These are phyloP conservation scores for Pichia sp. DNA, from an alignment of 1,139 yeast genomes.

Conservation along the genomic window DNA sequence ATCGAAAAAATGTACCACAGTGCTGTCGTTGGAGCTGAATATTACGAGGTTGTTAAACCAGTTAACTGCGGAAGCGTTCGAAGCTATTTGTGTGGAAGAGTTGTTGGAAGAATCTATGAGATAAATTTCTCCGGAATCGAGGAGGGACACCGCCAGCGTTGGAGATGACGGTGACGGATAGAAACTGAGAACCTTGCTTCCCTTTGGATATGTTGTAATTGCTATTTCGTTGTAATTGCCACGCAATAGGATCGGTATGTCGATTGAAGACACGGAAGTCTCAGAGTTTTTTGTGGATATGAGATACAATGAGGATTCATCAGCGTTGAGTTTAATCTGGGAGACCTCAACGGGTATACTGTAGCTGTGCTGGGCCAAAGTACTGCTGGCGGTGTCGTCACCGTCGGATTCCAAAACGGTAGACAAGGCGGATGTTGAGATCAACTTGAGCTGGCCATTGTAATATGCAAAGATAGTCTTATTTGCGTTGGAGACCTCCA, in stretches of 20 bases:
- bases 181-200: slow-evolving; percentile 8
- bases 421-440: slow-evolving; percentile 21
- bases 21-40: background rate
- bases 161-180: slow-evolving; percentile 11
- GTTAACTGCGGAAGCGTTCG: slow-evolving; percentile 10
- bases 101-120: slow-evolving; percentile 4
- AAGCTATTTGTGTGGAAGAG: background rate
- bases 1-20: slow-evolving; percentile 6
- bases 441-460: slow-evolving; percentile 18
- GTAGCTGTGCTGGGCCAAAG: slow-evolving; percentile 15
- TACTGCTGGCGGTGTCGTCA: background rate
- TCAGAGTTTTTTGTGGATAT: slow-evolving; percentile 4
- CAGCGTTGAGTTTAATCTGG: slow-evolving; percentile 17
- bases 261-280: slow-evolving; percentile 8
- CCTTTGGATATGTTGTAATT: background rate
- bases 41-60: slow-evolving; percentile 13
- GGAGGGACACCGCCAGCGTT: slow-evolving; percentile 3
- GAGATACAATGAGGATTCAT: slow-evolving; percentile 14
- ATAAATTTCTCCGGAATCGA: slow-evolving; percentile 11
- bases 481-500: slow-evolving; percentile 21
- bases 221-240: slow-evolving; percentile 12
- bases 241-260: slow-evolving; percentile 8
- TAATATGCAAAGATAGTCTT: slow-evolving; percentile 22
- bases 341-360: slow-evolving; percentile 15
- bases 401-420: slow-evolving; percentile 19